Evolutionary conservation across 139 green algal genomes (phyloP), one percentile per base, ranked within the genome.

Genomic region (Micractinium sp.): DNA sequence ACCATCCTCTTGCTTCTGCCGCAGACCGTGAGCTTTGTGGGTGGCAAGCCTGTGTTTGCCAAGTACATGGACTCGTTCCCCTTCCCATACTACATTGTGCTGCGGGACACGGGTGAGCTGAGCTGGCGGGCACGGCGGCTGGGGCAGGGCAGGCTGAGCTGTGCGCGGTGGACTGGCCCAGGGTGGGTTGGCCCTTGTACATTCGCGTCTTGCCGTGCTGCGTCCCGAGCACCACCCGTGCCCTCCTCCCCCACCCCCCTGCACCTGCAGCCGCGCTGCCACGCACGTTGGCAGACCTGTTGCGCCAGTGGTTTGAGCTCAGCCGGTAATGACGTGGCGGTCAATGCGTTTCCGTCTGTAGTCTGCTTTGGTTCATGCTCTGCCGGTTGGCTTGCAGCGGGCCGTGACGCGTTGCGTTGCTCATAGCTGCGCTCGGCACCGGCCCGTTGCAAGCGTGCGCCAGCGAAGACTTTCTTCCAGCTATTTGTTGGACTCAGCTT

Each of bases 51-150:
- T 0, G 92, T 95, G 35, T 99, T 99, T 91, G 94, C 88, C 38
- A 95, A 95, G 79, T 99, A 99, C 95, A 92, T 99, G 87, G 98
- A 99, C 92, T 95, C 90, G 76, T 99, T 99, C 91, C 98, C 98
- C 31, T 99, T 99, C 89, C 98, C 98, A 0, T 98, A 96, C 91
- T 99, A 99, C 94, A 96, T 99, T 53, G 89, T 99, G 63, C 90
- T 99, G 87, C 85, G 95, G 7, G 97, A 99, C 90, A 98, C 98
- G 77, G 81, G 81, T 85, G 81, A 38, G 81, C 5, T 56, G 47
- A 56, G 47, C 47, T 56, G 9, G 36, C 19, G 39, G 31, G 38
- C 20, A 14, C 41, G 23, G 41, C 39, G 1, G 25, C 39, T 18
- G 3, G 0, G 36, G 39, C 35, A 36, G 33, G 47, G 47, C 47